Evolutionary conservation across 805 yeast genomes (phyloP).

Genomic region (Metschnikowia kunwiensis): DNA sequence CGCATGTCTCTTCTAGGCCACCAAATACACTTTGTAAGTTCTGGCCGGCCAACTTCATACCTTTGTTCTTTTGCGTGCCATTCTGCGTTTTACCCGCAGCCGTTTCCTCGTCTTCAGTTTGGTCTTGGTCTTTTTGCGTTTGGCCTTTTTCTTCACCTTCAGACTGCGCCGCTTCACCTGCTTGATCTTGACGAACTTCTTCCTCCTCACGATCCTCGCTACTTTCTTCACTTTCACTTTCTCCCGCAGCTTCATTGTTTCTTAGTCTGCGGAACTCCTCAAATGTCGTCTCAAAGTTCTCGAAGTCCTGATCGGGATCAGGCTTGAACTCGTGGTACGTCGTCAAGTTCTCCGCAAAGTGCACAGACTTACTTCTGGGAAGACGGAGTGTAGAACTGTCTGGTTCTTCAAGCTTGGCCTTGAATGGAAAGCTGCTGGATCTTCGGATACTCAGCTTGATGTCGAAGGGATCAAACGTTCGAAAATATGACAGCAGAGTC

Average conservation of each 20-base stretch:
- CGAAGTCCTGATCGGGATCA: not conserved
- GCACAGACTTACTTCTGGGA: constrained; percentile 19
- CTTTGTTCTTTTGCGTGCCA: constrained; percentile 3
- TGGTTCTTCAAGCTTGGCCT: constrained; percentile 1
- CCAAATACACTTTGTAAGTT: constrained; percentile 8
- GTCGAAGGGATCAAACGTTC: constrained; percentile 15
- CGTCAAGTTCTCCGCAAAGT: constrained; percentile 16
- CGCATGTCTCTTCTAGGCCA: not conserved
- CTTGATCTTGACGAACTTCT: not conserved
- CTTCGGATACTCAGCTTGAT: constrained; percentile 7
- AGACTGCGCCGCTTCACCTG: not conserved
- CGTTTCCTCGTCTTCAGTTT: not conserved
- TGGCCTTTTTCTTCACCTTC: constrained; percentile 1
- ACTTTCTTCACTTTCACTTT: constrained; percentile 2
- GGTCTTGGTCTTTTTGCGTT: not conserved
- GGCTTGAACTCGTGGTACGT: constrained; percentile 13
- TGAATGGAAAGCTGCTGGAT: constrained; percentile 15
- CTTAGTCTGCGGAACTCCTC: constrained; percentile 2
- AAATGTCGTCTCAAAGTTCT: constrained; percentile 5
- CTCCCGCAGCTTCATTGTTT: constrained; percentile 1
- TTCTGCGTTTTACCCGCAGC: not conserved
- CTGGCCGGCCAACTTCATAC: constrained; percentile 6
- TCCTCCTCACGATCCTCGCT: not conserved
- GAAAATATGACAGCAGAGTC: constrained; percentile 2
- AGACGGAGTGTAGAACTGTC: constrained; percentile 1